Conservation (phyloP, 1,284 basidiomycete genomes). For the Porogramme epimiltina region DNA sequence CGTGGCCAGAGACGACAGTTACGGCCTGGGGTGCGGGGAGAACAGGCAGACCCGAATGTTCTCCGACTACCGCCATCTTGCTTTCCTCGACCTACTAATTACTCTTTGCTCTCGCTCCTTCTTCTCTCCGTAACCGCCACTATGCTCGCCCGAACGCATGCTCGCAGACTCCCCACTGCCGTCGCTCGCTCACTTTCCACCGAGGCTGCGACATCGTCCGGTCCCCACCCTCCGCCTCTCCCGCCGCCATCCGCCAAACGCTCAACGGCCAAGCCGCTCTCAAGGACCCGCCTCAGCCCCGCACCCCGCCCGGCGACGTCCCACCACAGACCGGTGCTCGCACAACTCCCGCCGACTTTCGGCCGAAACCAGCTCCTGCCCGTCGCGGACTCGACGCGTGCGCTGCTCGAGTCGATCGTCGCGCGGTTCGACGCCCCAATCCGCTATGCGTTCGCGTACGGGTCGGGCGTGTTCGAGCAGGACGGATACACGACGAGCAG, state of each 20-base stretch:
- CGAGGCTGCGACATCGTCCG: conserved; percentile 42
- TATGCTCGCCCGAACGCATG: conserved; percentile 22
- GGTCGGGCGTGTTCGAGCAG: conserved; percentile 92
- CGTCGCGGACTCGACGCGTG: conserved; percentile 75
- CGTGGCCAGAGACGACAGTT: not conserved
- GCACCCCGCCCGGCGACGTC: conserved; percentile 55
- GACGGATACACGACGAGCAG: conserved; percentile 58
- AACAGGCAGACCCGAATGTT: conserved; percentile 5
- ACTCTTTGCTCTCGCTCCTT: not conserved
- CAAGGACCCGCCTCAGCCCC: conserved; percentile 43
- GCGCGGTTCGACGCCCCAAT: conserved; percentile 82
- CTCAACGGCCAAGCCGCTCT: conserved; percentile 26
- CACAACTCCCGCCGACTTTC: conserved; percentile 68
- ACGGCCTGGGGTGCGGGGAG: conserved; percentile 4
- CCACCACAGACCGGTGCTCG: conserved; percentile 44
- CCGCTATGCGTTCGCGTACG: conserved; percentile 92
- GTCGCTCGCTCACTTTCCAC: conserved; percentile 50
- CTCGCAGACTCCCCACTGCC: conserved; percentile 24
- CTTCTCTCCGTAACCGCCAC: conserved; percentile 1
- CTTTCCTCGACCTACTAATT: not conserved
- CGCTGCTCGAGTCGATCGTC: conserved; percentile 78
- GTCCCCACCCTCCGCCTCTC: conserved; percentile 33
- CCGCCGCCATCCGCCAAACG: conserved; percentile 34
- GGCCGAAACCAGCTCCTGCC: conserved; percentile 82
- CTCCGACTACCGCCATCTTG: conserved; percentile 9